Conservation (phyloP, 2,329 filamentous ascomycete species). For the Xylaria sp. region DNA sequence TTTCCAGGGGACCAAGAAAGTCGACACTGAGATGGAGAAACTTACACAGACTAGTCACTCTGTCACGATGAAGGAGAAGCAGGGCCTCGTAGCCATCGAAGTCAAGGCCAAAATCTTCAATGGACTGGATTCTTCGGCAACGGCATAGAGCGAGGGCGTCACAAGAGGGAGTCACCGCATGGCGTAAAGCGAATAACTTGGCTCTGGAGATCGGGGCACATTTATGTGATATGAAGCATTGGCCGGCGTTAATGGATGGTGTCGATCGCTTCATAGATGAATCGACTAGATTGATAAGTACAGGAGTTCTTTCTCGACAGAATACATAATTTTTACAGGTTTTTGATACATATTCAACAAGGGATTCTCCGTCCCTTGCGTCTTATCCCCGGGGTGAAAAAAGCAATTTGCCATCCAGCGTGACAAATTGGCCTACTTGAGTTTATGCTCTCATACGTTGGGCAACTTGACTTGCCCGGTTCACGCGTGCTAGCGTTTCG, state of each 20-base stretch:
- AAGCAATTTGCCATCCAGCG: background rate
- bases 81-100: constrained; percentile 49
- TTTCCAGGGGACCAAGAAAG: constrained; percentile 25
- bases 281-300: constrained; percentile 35
- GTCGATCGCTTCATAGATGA: constrained; percentile 23
- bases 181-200: constrained; percentile 11
- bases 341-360: constrained; percentile 27
- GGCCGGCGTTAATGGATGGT: constrained; percentile 45
- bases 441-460: constrained; percentile 16
- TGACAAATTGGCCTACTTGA: background rate
- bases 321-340: constrained; percentile 37
- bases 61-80: constrained; percentile 50
- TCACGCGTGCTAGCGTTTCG: constrained; percentile 43
- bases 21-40: constrained; percentile 48
- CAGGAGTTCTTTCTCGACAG: constrained; percentile 34
- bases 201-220: constrained; percentile 15
- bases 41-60: constrained; percentile 48
- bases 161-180: constrained; percentile 8
- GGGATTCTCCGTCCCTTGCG: background rate
- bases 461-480: constrained; percentile 39
- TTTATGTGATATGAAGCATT: constrained; percentile 48
- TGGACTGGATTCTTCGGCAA: constrained; percentile 38
- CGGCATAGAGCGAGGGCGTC: constrained; percentile 15
- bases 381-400: background rate
- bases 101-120: constrained; percentile 50